phyloP scores from a whole-genome alignment of 2,329 filamentous ascomycete species.

The Corynespora cassiicola region DNA sequence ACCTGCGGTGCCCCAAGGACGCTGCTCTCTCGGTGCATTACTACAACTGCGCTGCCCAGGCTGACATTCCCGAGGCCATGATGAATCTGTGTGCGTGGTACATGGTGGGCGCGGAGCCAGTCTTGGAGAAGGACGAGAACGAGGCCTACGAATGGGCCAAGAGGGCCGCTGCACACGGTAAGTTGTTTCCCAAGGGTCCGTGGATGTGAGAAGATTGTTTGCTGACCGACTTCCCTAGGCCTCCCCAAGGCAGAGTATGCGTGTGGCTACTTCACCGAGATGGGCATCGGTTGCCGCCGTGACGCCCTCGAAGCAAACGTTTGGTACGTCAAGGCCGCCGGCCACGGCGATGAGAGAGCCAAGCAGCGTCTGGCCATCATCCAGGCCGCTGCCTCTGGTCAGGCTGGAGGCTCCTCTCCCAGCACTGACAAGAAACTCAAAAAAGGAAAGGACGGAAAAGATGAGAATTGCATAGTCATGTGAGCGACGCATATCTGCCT shows the following conservation, averaged over 20 bases:
- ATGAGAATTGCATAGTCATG: conserved; percentile 49
- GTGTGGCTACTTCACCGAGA: conserved; percentile 96
- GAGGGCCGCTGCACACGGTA: conserved; percentile 84
- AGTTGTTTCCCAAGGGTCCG: conserved; percentile 50
- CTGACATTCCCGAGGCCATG: conserved; percentile 86
- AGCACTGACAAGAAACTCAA: conserved; percentile 38
- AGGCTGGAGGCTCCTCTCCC: conserved; percentile 26
- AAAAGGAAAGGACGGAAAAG: conserved; percentile 40
- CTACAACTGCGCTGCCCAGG: conserved; percentile 90
- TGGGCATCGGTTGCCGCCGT: conserved; percentile 93
- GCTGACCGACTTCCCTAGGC: conserved; percentile 58
- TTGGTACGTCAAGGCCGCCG: conserved; percentile 96
- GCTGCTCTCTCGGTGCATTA: conserved; percentile 95
- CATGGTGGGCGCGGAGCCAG: conserved; percentile 89
- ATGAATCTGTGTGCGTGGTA: conserved; percentile 99
- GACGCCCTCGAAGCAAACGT: conserved; percentile 97
- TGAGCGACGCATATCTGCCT: conserved; percentile 18
- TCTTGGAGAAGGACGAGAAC: conserved; percentile 92
- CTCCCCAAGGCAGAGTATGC: conserved; percentile 83
- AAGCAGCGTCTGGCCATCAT: conserved; percentile 88
- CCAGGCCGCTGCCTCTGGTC: conserved; percentile 75
- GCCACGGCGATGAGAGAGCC: conserved; percentile 87
- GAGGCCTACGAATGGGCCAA: conserved; percentile 97
- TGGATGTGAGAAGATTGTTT: too few relatives aligned
- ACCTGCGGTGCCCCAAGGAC: conserved; percentile 85